Conservation (phyloP, 2,329 filamentous ascomycete genomes). For the Aspergillus costaricaensis region DNA sequence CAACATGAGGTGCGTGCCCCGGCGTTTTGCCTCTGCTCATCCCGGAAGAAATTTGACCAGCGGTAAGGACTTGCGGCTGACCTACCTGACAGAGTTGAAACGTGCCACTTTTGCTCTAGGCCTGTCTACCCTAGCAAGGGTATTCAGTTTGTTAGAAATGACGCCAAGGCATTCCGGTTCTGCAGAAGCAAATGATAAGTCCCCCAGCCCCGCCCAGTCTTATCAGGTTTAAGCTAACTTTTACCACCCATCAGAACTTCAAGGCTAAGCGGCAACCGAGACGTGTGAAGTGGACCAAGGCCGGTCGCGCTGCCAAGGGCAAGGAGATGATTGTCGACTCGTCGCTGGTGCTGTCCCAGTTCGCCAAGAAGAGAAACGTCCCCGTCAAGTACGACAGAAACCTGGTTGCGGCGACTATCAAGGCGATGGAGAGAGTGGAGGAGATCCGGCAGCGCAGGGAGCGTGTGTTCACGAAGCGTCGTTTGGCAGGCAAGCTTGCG, state of each 20-base stretch:
- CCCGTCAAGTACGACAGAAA: slow-evolving; percentile 96
- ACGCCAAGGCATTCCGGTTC: slow-evolving; percentile 57
- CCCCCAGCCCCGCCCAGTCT: neutral
- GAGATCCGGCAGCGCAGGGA: slow-evolving; percentile 84
- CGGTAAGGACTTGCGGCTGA: neutral
- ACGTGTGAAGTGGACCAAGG: slow-evolving; percentile 97
- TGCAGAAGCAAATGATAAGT: slow-evolving; percentile 62
- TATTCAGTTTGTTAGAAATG: slow-evolving; percentile 64
- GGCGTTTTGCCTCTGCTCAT: neutral
- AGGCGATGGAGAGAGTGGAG: slow-evolving; percentile 85
- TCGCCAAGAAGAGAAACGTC: slow-evolving; percentile 89
- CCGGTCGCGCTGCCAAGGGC: slow-evolving; percentile 80
- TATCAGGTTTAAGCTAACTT: slow-evolving; percentile 3
- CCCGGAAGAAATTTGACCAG: neutral
- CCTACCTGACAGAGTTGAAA: slow-evolving; percentile 50
- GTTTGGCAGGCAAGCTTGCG: slow-evolving; percentile 78
- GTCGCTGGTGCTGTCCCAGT: slow-evolving; percentile 70
- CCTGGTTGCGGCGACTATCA: slow-evolving; percentile 80
- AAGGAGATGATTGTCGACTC: slow-evolving; percentile 92
- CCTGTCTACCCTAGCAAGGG: slow-evolving; percentile 67
- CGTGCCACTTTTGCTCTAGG: slow-evolving; percentile 68
- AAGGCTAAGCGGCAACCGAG: slow-evolving; percentile 98
- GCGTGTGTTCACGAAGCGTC: slow-evolving; percentile 88
- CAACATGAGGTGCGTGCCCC: slow-evolving; percentile 25
- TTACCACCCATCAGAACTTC: slow-evolving; percentile 67